Percentiles rank a stretch among this genome's conserved stretches.
Evolutionary conservation across 75 land plant genomes (phyloP).

Genomic region (Selaginella moellendorffii): DNA sequence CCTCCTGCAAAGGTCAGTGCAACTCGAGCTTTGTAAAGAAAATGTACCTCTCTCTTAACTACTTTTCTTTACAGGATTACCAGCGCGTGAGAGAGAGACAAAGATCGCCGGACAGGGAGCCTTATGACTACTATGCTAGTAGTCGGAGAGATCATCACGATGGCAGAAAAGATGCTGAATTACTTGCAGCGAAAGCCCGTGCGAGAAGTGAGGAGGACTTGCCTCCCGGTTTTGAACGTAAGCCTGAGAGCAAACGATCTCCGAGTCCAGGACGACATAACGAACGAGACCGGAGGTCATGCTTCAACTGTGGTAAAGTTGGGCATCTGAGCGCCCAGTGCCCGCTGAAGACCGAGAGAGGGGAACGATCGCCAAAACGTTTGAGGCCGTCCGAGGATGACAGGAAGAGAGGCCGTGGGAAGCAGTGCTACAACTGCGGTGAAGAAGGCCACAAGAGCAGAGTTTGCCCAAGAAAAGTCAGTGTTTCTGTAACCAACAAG

Average conservation of each 20-base stretch:
- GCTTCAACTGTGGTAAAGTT: no score
- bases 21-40: no score
- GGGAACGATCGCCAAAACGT: neutral
- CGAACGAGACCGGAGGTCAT: neutral
- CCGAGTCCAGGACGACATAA: neutral
- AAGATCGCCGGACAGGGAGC: no score
- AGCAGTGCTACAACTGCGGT: neutral
- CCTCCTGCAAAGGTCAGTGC: no score
- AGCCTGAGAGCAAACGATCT: neutral
- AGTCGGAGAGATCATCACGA: no score
- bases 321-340: no score
- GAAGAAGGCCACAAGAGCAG: neutral
- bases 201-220: neutral
- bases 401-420: neutral
- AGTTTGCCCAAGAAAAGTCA: neutral
- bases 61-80: no score
- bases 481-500: neutral
- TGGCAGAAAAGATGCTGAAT: no score
- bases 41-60: no score
- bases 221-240: neutral
- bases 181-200: no score
- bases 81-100: no score
- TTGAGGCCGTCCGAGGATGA: neutral
- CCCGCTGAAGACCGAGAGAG: neutral
- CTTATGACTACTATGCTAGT: no score